Evolutionary conservation across 768 basidiomycete species (phyloP), one percentile per base, ranked within the genome.

Genomic region (Termitomyces sp.): DNA sequence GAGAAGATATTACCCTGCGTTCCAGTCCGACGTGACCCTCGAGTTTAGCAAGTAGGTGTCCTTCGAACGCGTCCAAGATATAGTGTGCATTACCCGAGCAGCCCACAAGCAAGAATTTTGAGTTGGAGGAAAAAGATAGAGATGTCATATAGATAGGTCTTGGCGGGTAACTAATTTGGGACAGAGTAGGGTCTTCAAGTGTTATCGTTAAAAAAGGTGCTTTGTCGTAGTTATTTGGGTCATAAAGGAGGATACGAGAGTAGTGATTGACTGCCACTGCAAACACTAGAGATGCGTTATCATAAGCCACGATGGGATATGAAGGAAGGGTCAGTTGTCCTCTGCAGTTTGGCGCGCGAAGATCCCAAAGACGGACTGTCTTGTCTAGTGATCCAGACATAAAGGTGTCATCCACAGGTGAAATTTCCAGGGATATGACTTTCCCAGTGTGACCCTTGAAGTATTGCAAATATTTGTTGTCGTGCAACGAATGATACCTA

Each of bases 281-380:
- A 65, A 96, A 95, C 32, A 95, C 87, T 53, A 91, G 73, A 16
- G 93, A 93, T 6, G 86, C 81, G 3, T 85, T 76, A 68, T 95
- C 93, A 71, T 95, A 95, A 5, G 93, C 91, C 20, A 93, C 81
- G 56, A 93, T 82, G 16, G 94, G 90, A 16, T 84, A 71, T 5
- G 86, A 81, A 10, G 89, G 89, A 20, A 95, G 79, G 65, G 85
- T 84, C 55, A 95, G 77, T 27, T 89, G 78, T 26, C 95, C 95
- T 56, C 89, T 82, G 68, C 93, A 94, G 24, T 78, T 76, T 0
- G 87, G 84, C 13, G 86, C 77, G 45, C 95, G 87, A 40, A 98
- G 80, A 73, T 99, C 97, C 97, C 97, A 99, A 18, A 98, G 74
- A 27, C 96, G 86, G 20, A 98, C 95, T 1, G 95, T 98, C 67